A percentile compares a stretch with the other conserved stretches of the same genome.
Conservation (phyloP, 768 basidiomycete species). For the Multifurca ochricompacta region DNA sequence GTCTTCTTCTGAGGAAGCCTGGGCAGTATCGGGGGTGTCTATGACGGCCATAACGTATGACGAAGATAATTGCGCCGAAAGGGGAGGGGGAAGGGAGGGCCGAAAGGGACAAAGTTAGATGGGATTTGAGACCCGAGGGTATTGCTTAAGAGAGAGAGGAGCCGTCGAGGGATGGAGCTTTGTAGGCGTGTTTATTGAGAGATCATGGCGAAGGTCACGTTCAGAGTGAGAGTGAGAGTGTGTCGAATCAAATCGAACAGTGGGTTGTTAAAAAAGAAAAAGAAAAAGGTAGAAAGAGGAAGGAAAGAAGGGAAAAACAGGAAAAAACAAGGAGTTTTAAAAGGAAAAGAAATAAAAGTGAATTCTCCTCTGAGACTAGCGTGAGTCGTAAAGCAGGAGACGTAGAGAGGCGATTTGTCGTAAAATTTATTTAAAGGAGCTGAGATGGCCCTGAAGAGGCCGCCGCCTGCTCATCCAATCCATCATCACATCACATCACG, state of each 20-base stretch:
- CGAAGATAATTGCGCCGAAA: constrained; percentile 8
- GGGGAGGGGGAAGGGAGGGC: constrained; percentile 24
- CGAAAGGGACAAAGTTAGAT: constrained; percentile 18
- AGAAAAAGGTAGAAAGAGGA: too few relatives aligned
- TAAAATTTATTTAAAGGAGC: too few relatives aligned
- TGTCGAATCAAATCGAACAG: constrained; percentile 7
- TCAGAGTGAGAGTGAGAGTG: constrained; percentile 17
- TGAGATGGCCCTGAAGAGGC: too few relatives aligned
- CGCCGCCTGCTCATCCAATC: too few relatives aligned
- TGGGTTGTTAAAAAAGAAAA: too few relatives aligned
- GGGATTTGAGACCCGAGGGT: constrained; percentile 18
- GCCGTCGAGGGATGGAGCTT: constrained; percentile 18
- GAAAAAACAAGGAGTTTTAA: constrained; percentile 13
- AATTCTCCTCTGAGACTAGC: constrained; percentile 13
- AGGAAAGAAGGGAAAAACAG: background rate
- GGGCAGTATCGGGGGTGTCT: constrained; percentile 42
- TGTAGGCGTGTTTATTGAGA: constrained; percentile 28
- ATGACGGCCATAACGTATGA: constrained; percentile 33
- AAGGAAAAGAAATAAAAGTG: constrained; percentile 7
- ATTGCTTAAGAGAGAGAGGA: constrained; percentile 13
- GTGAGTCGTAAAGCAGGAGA: constrained; percentile 15
- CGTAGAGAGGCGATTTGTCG: constrained; percentile 17
- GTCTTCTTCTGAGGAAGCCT: constrained; percentile 41
- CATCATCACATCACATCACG: too few relatives aligned
- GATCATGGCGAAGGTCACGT: constrained; percentile 33